Evolutionary conservation across 2,329 filamentous ascomycete species (phyloP), one percentile per base, ranked within the genome.

Genomic region (Ascochyta clinopodiicola): DNA sequence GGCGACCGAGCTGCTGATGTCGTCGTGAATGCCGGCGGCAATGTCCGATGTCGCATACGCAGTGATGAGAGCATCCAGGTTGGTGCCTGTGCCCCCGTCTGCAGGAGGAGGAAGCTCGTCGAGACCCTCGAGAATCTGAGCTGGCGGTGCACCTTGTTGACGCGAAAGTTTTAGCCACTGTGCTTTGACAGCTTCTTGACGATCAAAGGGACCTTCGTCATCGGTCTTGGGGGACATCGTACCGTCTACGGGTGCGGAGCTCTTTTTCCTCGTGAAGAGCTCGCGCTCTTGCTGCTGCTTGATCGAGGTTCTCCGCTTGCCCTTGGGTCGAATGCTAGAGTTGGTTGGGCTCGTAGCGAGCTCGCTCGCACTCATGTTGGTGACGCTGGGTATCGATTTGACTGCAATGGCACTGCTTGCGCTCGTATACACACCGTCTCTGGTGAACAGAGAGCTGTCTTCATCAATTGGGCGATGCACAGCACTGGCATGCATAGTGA

Each of bases 401-500:
- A 96, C 88, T 7, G 91, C 92, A 56, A 89, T 86, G 9, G 92
- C 90, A 71, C 92, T 96, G 78, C 92, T 96, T 19, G 92, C 90
- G 2, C 91, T 88, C 19, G 91, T 87, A 60, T 86, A 89, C 2
- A 84, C 79, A 2, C 82, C 84, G 60, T 90, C 88, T 7, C 79
- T 79, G 51, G 88, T 84, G 51, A 86, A 83, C 2, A 85, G 78
- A 6, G 83, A 79, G 19, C 81, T 84, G 39, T 84, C 79, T 44
- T 87, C 85, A 27, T 86, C 82, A 2, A 81, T 76, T 10, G 82
- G 78, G 1, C 82, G 81, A 34, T 77, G 79, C 13, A 82, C 79
- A 47, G 83, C 81, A 55, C 90, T 86, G 22, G 92, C 93, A 73
- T 99, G 95, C 94, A 99, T 98, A 0, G 95, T 98, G 36, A 99